These are phyloP conservation scores for Cenococcum geophilum DNA, from an alignment of 495 filamentous ascomycete species.

Conservation along the genomic window DNA sequence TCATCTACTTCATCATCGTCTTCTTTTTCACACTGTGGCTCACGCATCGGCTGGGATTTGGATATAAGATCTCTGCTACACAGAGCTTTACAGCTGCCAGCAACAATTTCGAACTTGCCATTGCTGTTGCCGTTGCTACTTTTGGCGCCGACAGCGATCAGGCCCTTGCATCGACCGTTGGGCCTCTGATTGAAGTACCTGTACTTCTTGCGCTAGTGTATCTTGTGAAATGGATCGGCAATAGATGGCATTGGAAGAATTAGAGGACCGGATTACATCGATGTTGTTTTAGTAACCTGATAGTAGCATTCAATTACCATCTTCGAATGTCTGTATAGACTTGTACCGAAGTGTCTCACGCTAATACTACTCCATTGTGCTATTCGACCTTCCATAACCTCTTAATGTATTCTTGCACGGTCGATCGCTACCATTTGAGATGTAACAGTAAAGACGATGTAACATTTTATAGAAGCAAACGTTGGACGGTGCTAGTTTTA, in stretches of 20 bases:
- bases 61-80: constrained; percentile 62
- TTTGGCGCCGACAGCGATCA: constrained; percentile 76
- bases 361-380: too few relatives aligned
- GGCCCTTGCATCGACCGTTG: constrained; percentile 78
- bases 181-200: constrained; percentile 85
- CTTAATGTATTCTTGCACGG: too few relatives aligned
- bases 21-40: constrained; percentile 63
- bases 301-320: neutral
- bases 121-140: constrained; percentile 79
- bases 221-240: constrained; percentile 55
- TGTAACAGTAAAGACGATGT: too few relatives aligned
- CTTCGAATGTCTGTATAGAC: neutral
- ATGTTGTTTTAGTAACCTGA: neutral
- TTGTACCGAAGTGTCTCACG: too few relatives aligned
- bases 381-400: too few relatives aligned
- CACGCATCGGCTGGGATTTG: constrained; percentile 53
- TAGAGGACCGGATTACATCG: neutral
- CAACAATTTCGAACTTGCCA: constrained; percentile 91
- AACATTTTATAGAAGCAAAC: too few relatives aligned
- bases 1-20: constrained; percentile 72
- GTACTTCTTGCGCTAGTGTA: constrained; percentile 78
- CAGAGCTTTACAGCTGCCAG: constrained; percentile 91
- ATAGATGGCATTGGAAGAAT: constrained; percentile 50
- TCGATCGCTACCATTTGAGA: too few relatives aligned
- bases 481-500: too few relatives aligned